Percentiles rank a stretch among this genome's conserved stretches.
Conservation (phyloP, 805 yeast genomes). For the Wickerhamomyces bovis region DNA sequence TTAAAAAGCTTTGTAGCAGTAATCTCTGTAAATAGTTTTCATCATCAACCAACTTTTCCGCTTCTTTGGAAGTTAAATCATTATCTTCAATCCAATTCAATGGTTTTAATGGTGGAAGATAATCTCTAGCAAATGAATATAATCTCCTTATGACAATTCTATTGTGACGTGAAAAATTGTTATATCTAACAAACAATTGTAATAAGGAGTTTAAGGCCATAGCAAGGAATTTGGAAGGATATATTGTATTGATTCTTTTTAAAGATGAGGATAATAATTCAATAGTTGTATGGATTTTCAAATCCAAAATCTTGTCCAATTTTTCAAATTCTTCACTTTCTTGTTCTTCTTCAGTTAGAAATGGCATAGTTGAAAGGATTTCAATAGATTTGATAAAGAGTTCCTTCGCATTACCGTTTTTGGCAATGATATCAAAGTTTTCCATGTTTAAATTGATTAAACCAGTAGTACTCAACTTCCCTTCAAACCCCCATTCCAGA, state of each 20-base stretch:
- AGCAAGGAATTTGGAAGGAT: conserved; percentile 75
- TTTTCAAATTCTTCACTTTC: conserved; percentile 1
- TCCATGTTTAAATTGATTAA: conserved; percentile 28
- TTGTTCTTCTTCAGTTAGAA: conserved; percentile 1
- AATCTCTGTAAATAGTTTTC: conserved; percentile 61
- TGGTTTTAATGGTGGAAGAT: conserved; percentile 41
- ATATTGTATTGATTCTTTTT: conserved; percentile 55
- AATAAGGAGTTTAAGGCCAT: conserved; percentile 59
- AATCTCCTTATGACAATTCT: conserved; percentile 53
- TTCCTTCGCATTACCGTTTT: conserved; percentile 76
- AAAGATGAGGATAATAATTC: conserved; percentile 59
- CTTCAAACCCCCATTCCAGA: conserved; percentile 33
- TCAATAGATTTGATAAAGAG: conserved; percentile 68
- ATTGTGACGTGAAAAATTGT: conserved; percentile 27
- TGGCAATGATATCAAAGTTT: conserved; percentile 58
- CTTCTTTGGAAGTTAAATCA: conserved; percentile 28
- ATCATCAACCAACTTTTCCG: conserved; percentile 39
- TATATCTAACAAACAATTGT: conserved; percentile 42
- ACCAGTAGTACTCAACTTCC: conserved; percentile 27
- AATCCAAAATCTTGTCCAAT: conserved; percentile 17
- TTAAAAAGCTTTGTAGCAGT: conserved; percentile 55
- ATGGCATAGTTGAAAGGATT: conserved; percentile 37
- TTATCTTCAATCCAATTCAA: conserved; percentile 28
- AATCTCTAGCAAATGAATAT: conserved; percentile 58
- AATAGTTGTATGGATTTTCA: conserved; percentile 59